phyloP scores from a whole-genome alignment of 192 early-diverging fungal genomes.

The Coemansia asiatica region DNA sequence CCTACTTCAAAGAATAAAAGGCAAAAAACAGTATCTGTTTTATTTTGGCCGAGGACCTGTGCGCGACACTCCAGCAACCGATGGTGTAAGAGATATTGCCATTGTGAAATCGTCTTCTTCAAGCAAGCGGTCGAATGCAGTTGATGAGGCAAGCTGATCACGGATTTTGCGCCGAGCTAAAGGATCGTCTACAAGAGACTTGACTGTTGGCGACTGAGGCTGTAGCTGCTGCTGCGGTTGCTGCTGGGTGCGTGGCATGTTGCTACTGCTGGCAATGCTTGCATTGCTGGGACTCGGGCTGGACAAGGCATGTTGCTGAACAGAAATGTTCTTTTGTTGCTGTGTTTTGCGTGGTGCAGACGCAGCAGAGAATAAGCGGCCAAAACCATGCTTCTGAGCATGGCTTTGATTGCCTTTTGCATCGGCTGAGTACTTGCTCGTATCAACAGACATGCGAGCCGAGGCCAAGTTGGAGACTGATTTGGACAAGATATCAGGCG shows the following conservation, averaged over 20 bases:
- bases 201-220: conserved; percentile 31
- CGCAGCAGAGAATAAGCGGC: conserved; percentile 33
- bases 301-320: neutral
- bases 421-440: conserved; percentile 11
- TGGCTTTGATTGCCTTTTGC: neutral
- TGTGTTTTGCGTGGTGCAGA: conserved; percentile 27
- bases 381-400: conserved; percentile 23
- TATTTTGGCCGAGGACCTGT: neutral
- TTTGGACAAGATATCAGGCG: conserved; percentile 37
- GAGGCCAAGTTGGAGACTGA: conserved; percentile 29
- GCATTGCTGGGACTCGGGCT: conserved; percentile 4
- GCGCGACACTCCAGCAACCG: conserved; percentile 25
- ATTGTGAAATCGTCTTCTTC: conserved; percentile 49
- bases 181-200: conserved; percentile 42
- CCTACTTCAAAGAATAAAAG: neutral
- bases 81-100: conserved; percentile 49
- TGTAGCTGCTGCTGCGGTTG: neutral
- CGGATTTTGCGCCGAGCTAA: conserved; percentile 42
- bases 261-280: neutral
- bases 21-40: neutral
- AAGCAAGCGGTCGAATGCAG: conserved; percentile 42
- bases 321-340: conserved; percentile 5
- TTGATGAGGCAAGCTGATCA: conserved; percentile 46
- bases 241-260: neutral
- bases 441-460: conserved; percentile 29